Evolutionary conservation across 352 stramenopile species (phyloP).

Genomic region (Pythium grandisporangium): DNA sequence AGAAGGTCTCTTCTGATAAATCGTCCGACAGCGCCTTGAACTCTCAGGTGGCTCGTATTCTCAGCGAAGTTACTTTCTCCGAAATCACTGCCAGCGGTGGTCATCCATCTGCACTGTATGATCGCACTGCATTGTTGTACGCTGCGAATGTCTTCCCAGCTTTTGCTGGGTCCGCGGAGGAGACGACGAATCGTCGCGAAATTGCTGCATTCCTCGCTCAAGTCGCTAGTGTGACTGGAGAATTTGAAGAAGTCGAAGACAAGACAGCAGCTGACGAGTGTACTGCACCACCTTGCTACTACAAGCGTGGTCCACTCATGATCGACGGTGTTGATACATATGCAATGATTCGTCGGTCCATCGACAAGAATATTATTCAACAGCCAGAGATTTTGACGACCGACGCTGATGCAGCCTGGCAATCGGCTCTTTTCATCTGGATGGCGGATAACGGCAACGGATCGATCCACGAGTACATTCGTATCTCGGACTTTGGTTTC

Average conservation of each 20-base stretch:
- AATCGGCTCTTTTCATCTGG: slow-evolving; percentile 2
- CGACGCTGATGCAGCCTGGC: slow-evolving; percentile 2
- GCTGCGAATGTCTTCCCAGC: slow-evolving; percentile 5
- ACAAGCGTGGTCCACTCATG: slow-evolving; percentile 5
- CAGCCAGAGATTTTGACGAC: background rate
- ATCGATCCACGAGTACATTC: slow-evolving; percentile 1
- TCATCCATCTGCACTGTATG: slow-evolving; percentile 1
- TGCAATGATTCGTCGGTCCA: background rate
- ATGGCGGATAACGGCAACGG: slow-evolving; percentile 2
- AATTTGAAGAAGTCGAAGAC: slow-evolving; percentile 8
- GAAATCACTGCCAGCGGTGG: slow-evolving; percentile 1
- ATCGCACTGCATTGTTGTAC: slow-evolving; percentile 1
- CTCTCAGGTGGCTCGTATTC: slow-evolving; percentile 2
- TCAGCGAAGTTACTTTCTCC: slow-evolving; percentile 2
- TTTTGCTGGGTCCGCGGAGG: slow-evolving; percentile 10
- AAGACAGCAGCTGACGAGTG: background rate
- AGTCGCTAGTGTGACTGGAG: background rate
- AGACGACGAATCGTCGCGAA: slow-evolving; percentile 1
- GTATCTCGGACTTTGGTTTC: background rate
- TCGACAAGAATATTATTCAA: slow-evolving; percentile 3
- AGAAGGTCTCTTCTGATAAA: slow-evolving; percentile 1
- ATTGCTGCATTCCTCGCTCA: slow-evolving; percentile 7
- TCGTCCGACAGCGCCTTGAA: background rate
- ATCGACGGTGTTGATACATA: background rate
- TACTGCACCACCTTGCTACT: slow-evolving; percentile 1